A percentile compares a stretch with the other conserved stretches of the same genome.
These are phyloP conservation scores for Nicotiana otophora DNA, from an alignment of 257 asterid genomes.

Conservation along the genomic window DNA sequence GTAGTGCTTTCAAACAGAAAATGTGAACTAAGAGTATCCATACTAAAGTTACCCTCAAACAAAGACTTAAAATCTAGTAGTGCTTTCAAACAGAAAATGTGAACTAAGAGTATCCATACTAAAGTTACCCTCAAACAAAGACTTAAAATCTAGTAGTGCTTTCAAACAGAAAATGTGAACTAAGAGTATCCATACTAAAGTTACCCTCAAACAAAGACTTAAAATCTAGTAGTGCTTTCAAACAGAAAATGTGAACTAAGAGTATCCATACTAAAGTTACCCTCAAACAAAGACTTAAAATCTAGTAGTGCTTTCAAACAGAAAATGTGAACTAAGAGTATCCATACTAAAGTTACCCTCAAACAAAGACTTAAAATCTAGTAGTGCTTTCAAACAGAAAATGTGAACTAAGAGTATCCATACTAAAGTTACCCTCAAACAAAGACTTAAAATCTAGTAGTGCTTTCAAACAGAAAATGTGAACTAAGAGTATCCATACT, in stretches of 20 bases:
- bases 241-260: background rate
- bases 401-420: background rate
- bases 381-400: background rate
- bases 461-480: background rate
- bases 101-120: background rate
- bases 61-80: background rate
- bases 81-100: background rate
- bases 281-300: background rate
- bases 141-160: background rate
- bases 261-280: background rate
- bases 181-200: background rate
- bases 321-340: background rate
- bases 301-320: background rate
- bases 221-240: background rate
- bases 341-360: background rate
- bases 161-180: background rate
- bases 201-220: background rate
- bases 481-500: background rate
- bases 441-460: background rate
- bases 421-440: background rate
- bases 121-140: background rate
- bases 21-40: background rate
- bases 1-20: background rate
- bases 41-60: background rate
- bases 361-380: background rate